Base-by-base conservation (phyloP, 2,329 filamentous ascomycete genomes). In the Nannizziopsis arthrosporioides region DNA sequence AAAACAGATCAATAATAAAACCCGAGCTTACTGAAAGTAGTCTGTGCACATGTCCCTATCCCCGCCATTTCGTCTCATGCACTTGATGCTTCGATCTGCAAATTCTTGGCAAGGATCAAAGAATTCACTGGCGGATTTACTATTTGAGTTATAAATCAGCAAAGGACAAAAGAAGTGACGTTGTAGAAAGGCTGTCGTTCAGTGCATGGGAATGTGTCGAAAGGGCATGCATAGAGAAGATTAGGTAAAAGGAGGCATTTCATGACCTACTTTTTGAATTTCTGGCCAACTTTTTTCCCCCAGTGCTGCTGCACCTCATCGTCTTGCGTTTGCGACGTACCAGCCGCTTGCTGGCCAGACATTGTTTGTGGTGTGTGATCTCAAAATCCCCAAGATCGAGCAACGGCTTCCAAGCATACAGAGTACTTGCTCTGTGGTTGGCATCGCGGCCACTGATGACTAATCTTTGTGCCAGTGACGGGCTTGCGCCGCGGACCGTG, bases 31-130 rank as follows among this genome's bases (percentile, higher is more conserved):
- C 88, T 95, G 86, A 63, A 98, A 96, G 63, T 93, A 96, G 65
- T 96, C 90, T 55, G 76, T 75, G 63, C 92, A 98, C 84, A 96
- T 84, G n/a, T 81, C 73, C 55, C 81, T 78, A 62, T 96, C 87
- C 11, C 85, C 89, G 17, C 77, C 81, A 64, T 98, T 98, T 17
- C 92, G 79, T 63, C 88, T 82, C 61, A 98, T 70, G 61, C 92
- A 98, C 64, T 80, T 82, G 57, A 95, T 81, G 67, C 89, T 95
- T 61, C 78, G 77, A 56, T 83, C 73, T 6, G 92, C 90, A 4
- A 87, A 87, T 59, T 94, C 90, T 65, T 96, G 90, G 67, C 92
- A 98, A 1, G 92, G 92, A 60, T 98, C 92, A 64, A 85, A 87
- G 69, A 84, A 96, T 64, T 95, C 82, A 73, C 88, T 94, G 61